Evolutionary conservation across 495 filamentous ascomycete species (phyloP), one percentile per base, ranked within the genome.

Genomic region (Penicillium longicatenatum): DNA sequence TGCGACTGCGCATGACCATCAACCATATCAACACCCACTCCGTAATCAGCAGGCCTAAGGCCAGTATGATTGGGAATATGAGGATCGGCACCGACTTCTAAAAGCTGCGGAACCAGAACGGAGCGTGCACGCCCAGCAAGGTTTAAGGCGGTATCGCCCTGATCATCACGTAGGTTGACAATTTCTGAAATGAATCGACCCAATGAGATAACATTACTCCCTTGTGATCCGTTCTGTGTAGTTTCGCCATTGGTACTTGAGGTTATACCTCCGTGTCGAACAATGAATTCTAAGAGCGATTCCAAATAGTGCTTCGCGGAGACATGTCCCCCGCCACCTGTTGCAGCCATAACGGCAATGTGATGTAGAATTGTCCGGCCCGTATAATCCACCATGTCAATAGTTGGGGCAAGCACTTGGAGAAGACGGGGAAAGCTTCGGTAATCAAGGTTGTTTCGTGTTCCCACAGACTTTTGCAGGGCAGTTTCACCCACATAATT

Each of bases 361-460:
- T 98, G 94, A 68, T 98, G 94, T 19, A 98, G 73, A 42, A 98
- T 90, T 1, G 93, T 97, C 26, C 95, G 84, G 11, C 93, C 94
- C 68, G 88, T 89, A 49, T 88, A 84, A 73, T 98, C 94, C 17
- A 89, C 81, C 61, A 96, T 84, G 46, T 96, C 92, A 58, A 98
- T 94, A 1, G 92, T 93, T n/a, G 89, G 84, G 17, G 90, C 91
- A 20, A 98, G 79, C 1, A 95, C 79, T 59, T 97, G 92, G 6
- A 98, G 81, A 11, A 97, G 76, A 54, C 96, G 91, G 1, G 92
- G 90, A 51, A 89, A 89, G 53, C 86, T 91, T 61, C 82, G 81
- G 48, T 91, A 86, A 52, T 97, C 92, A 60, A 91, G 84, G 50
- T 94, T 94, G 70, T 98, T 98, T 45, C 91, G 92, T 17, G 94